Base-by-base conservation (phyloP, 140 eudicot genomes). In the Bidens hawaiensis region DNA sequence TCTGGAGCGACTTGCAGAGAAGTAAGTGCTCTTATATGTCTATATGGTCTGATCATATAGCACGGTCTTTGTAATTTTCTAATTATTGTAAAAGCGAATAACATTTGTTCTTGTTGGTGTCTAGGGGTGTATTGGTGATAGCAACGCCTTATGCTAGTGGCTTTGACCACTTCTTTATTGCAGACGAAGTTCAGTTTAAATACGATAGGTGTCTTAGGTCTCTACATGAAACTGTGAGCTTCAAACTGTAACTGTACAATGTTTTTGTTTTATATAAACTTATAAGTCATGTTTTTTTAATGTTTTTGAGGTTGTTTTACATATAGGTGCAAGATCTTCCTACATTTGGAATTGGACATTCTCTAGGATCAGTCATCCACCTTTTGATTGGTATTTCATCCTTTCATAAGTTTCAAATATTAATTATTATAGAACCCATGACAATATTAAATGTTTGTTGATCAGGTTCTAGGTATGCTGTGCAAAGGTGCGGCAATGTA, bases 81-180 rank as follows among this genome's bases (percentile, higher is more conserved):
- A 8, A 11, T 11, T 8, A 8, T 1, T 36, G n/a, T 8, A 34
- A 60, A 58, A 24, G 13, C 10, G 45, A 61, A 16, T 55, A 73
- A 56, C 46, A 24, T 36, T 40, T 71, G 14, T 36, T 36, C 40
- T 53, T 73, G 0, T 69, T 63, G 24, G 47, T 38, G 72, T 24
- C 11, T 65, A 91, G 98, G 85, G 98, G 95, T 69, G 33, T 79
- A 34, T 71, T 84, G 85, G 94, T 93, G 65, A 83, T 93, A 74
- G 99, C 99, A 41, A 93, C 99, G 52, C 99, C 99, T 58, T 93
- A 85, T 79, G 85, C 99, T 74, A 93, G 99, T 65, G 99, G 99
- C 52, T 93, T 93, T 68, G 99, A 93, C 79, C 87, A 93, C 79
- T 93, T 93, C 83, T 77, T 65, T 67, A 93, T 93, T 46, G 95